A percentile compares a stretch with the other conserved stretches of the same genome.
phyloP scores from a whole-genome alignment of 495 filamentous ascomycete genomes.

The Tuber aestivum region DNA sequence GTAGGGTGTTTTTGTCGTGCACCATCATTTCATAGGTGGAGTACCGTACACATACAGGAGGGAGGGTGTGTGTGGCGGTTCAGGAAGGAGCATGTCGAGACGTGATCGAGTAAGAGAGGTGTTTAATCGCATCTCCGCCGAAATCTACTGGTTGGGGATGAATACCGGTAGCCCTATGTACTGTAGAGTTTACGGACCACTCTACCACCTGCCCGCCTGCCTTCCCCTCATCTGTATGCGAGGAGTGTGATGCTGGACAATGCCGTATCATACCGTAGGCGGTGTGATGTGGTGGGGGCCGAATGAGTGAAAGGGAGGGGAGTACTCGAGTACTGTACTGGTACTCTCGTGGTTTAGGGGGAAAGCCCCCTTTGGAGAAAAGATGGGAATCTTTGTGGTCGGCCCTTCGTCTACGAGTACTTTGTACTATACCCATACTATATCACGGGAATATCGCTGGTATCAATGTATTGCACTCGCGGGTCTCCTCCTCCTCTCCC shows the following conservation, averaged over 20 bases:
- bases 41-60: no score
- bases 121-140: not conserved
- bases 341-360: not conserved
- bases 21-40: not conserved
- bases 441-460: not conserved
- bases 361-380: no score
- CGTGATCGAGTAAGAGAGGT: not conserved
- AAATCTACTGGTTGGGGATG: conserved; percentile 2
- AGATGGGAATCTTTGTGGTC: not conserved
- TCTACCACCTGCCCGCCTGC: not conserved
- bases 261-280: no score
- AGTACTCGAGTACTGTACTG: no score
- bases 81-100: no score
- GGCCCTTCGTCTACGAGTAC: not conserved
- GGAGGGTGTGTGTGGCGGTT: not conserved
- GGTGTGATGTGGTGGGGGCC: not conserved
- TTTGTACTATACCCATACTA: not conserved
- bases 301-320: not conserved
- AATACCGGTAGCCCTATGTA: not conserved
- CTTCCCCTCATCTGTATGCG: not conserved
- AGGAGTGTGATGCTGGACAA: not conserved
- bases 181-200: not conserved
- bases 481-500: no score
- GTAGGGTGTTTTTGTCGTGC: not conserved
- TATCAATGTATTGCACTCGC: no score